Evolutionary conservation across 768 basidiomycete genomes (phyloP).

Genomic region (Coprinopsis strossmayeri): DNA sequence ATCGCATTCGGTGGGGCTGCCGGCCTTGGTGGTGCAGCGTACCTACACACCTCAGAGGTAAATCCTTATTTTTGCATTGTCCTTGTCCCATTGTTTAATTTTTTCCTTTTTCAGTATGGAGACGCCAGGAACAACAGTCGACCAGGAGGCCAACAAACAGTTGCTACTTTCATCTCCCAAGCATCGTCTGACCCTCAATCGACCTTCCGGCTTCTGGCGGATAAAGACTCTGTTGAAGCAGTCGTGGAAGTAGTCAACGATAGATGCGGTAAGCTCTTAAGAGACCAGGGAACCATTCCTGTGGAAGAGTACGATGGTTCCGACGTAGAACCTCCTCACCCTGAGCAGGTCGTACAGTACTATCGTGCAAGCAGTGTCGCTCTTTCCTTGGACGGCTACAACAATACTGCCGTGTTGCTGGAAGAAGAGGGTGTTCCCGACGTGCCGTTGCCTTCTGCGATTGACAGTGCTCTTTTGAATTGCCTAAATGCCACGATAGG

Average conservation of each 20-base stretch:
- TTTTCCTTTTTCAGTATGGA: conserved; percentile 2
- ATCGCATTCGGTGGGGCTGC: conserved; percentile 18
- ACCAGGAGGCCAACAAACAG: not conserved
- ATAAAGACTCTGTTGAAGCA: not conserved
- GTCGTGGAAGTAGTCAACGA: not conserved
- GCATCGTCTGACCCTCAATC: not conserved
- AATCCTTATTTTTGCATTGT: not conserved
- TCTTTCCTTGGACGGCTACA: conserved; percentile 60
- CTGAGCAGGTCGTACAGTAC: conserved; percentile 59
- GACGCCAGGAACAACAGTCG: not conserved
- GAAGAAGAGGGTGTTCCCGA: conserved; percentile 34
- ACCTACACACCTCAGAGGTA: conserved; percentile 1
- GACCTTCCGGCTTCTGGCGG: conserved; percentile 6
- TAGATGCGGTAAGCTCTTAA: not conserved
- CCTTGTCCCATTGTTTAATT: not conserved
- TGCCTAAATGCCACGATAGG: conserved; percentile 65
- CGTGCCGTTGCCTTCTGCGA: conserved; percentile 42
- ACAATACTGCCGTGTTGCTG: conserved; percentile 51
- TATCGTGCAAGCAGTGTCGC: conserved; percentile 61
- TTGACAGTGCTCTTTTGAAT: conserved; percentile 40
- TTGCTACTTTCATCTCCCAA: not conserved
- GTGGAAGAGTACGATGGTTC: conserved; percentile 16
- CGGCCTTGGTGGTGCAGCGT: not conserved
- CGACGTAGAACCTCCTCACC: conserved; percentile 27
- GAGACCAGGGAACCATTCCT: conserved; percentile 3